Evolutionary conservation across 2,329 filamentous ascomycete species (phyloP).

Genomic region (Chaetomium strumarium): DNA sequence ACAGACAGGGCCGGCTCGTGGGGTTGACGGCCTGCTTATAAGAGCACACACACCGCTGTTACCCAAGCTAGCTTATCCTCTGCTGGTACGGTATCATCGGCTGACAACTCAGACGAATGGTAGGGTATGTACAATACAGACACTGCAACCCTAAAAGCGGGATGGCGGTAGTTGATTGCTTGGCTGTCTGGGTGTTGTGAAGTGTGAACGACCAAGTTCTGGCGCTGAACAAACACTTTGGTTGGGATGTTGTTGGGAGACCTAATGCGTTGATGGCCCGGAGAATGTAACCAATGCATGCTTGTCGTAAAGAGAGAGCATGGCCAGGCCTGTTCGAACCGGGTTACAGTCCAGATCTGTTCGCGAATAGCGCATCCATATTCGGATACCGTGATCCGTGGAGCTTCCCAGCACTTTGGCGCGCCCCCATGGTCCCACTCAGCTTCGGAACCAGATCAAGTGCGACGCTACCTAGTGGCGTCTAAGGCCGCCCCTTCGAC

Average conservation of each 20-base stretch:
- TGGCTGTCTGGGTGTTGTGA: background rate
- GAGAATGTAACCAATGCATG: background rate
- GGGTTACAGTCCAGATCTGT: background rate
- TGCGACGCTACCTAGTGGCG: background rate
- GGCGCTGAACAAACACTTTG: background rate
- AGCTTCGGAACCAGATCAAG: background rate
- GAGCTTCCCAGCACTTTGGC: background rate
- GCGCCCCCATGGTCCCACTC: too few relatives aligned
- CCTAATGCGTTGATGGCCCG: background rate
- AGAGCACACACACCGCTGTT: too few relatives aligned
- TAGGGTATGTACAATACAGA: too few relatives aligned
- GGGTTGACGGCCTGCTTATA: background rate
- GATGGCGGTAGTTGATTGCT: background rate
- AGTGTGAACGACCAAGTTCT: background rate
- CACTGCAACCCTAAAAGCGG: background rate
- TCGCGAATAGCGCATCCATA: background rate
- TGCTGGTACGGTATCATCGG: too few relatives aligned
- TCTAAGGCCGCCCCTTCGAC: background rate
- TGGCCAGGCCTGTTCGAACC: too few relatives aligned
- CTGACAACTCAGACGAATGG: too few relatives aligned
- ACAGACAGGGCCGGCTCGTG: background rate
- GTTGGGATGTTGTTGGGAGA: background rate
- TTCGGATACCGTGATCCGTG: constrained; percentile 6
- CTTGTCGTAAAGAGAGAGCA: too few relatives aligned
- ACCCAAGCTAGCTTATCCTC: too few relatives aligned